Base-by-base conservation (phyloP, 495 filamentous ascomycete species). In the Astrothelium subdiscretum region DNA sequence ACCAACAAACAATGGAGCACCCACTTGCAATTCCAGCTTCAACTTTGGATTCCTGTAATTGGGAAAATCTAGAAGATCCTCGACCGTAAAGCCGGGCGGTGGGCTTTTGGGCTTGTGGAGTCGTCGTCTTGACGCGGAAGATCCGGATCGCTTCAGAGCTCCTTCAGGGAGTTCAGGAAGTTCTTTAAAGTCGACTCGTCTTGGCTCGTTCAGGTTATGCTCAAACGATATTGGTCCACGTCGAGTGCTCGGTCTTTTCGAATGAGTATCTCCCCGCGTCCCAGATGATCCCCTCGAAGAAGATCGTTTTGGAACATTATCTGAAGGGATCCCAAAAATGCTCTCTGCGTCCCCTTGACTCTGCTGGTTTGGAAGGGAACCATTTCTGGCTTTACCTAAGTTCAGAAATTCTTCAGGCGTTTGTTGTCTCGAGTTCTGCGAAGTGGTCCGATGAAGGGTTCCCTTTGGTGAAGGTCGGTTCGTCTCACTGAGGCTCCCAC, bases 1-100 rank as follows among this genome's bases (percentile, higher is more conserved):
- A 27, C 74, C 74, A 11, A 77, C 73, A 44, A 75, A 77, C 32
- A 75, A 61, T 3, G 72, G 67, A 22, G 73, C 74, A 12, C 66
- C 64, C n/a, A 73, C 65, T 32, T 73, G 71, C 40, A 77, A 59
- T 6, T 74, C 72, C 10, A 72, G 61, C 4, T 64, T 62, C 8
- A 77, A 63, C 38, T 72, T 69, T 12, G 72, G 72, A 63, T 76
- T 72, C 24, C 68, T 70, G 59, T 70, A 69, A 3, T 63, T 66
- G 8, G 74, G 72, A 38, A 67, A 70, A 22, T 73, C 71, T 51
- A 75, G 52, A 10, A 76, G 66, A 52, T 76, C 74, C n/a, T 54
- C 48, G 3, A 54, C 48, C 10, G 48, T 27, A 15, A 54, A 54
- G 24, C 48, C 29, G 5, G 48, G 48, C 24, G 48, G n/a, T 27